These are phyloP conservation scores for Quercus lobata DNA, from an alignment of 331 rosid species.

Conservation along the genomic window DNA sequence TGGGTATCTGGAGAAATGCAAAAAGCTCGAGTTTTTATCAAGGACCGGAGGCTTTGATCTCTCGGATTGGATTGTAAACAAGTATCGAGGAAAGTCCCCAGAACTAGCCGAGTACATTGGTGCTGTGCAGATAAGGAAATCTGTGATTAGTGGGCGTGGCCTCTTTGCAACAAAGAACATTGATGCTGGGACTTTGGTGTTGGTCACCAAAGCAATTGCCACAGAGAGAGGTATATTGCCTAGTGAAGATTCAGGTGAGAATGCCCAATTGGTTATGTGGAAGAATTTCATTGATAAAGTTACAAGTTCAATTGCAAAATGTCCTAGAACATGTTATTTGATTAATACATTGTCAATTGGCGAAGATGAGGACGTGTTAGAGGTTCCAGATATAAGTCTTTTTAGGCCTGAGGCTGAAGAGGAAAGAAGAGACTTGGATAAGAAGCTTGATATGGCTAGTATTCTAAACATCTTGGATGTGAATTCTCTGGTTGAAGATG, in stretches of 20 bases:
- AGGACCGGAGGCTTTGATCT: slow-evolving; percentile 67
- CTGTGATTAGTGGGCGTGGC: slow-evolving; percentile 77
- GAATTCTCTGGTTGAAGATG: slow-evolving; percentile 73
- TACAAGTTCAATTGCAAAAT: slow-evolving; percentile 33
- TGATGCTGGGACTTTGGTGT: slow-evolving; percentile 65
- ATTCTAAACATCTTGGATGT: slow-evolving; percentile 63
- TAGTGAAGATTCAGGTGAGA: slow-evolving; percentile 55
- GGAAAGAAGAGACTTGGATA: not conserved
- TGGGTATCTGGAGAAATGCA: slow-evolving; percentile 69
- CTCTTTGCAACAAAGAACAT: slow-evolving; percentile 62
- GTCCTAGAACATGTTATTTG: slow-evolving; percentile 41
- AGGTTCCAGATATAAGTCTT: slow-evolving; percentile 50
- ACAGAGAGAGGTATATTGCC: slow-evolving; percentile 70
- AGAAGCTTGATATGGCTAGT: slow-evolving; percentile 41
- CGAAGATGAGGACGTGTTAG: slow-evolving; percentile 63
- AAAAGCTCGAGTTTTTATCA: slow-evolving; percentile 60
- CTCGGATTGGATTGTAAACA: slow-evolving; percentile 67
- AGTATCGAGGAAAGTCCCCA: slow-evolving; percentile 57
- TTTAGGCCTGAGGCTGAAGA: slow-evolving; percentile 47
- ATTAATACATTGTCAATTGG: slow-evolving; percentile 53
- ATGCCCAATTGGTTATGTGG: slow-evolving; percentile 86
- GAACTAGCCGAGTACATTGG: slow-evolving; percentile 78
- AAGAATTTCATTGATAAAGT: slow-evolving; percentile 67
- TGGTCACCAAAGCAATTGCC: slow-evolving; percentile 67
- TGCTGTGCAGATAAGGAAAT: slow-evolving; percentile 56